These are phyloP conservation scores for Choiromyces venosus DNA, from an alignment of 495 filamentous ascomycete species.

Conservation along the genomic window DNA sequence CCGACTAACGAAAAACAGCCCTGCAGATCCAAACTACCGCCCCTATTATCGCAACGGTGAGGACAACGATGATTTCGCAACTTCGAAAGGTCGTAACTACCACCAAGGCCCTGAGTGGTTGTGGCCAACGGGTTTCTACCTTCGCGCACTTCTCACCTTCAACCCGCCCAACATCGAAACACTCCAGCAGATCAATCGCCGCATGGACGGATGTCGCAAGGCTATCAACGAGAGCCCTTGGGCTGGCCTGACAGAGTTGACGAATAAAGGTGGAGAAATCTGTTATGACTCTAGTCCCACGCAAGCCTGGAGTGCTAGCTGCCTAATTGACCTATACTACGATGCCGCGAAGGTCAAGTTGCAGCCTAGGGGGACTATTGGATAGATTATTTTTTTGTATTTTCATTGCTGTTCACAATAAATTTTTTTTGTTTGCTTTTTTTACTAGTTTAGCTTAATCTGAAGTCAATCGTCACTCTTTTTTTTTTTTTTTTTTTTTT, in stretches of 20 bases:
- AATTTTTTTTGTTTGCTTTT: neutral
- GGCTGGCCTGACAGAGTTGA: constrained; percentile 91
- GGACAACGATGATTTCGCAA: constrained; percentile 81
- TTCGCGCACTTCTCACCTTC: constrained; percentile 83
- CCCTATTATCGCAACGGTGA: constrained; percentile 93
- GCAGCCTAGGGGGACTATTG: constrained; percentile 17
- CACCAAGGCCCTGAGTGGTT: constrained; percentile 98
- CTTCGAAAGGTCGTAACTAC: constrained; percentile 90
- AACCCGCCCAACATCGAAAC: constrained; percentile 78
- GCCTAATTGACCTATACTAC: constrained; percentile 89
- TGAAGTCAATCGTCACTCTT: neutral
- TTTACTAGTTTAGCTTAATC: neutral
- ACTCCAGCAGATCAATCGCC: constrained; percentile 85
- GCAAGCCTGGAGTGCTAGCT: constrained; percentile 91
- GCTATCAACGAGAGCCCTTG: constrained; percentile 70
- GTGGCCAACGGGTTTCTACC: constrained; percentile 96
- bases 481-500: constrained; percentile 8
- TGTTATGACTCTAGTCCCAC: constrained; percentile 90
- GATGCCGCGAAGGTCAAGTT: constrained; percentile 59
- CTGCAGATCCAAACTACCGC: constrained; percentile 82
- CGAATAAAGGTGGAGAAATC: constrained; percentile 75
- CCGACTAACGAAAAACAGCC: constrained; percentile 40
- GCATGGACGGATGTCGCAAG: constrained; percentile 74
- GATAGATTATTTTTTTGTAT: constrained; percentile 12
- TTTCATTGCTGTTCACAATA: neutral